Conservation (phyloP, 2,329 filamentous ascomycete species). For the Plectosphaerella plurivora region DNA sequence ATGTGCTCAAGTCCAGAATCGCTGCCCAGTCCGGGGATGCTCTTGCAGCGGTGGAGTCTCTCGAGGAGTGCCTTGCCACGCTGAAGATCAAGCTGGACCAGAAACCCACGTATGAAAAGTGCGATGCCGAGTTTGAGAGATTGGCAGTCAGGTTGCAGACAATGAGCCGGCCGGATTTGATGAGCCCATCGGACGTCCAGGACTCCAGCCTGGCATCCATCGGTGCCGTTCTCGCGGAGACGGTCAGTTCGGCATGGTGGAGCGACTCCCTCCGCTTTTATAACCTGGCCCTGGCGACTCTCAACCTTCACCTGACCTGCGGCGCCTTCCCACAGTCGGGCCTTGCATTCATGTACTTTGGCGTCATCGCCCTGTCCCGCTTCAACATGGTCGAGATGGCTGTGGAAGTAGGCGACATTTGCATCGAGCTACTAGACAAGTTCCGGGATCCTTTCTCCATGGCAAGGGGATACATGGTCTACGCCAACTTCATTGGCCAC, state of each 20-base stretch:
- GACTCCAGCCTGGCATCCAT: conserved; percentile 57
- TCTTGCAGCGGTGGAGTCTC: conserved; percentile 59
- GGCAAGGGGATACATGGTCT: conserved; percentile 65
- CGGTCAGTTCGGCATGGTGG: conserved; percentile 70
- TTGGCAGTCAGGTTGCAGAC: conserved; percentile 56
- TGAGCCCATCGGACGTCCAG: conserved; percentile 35
- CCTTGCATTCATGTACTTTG: conserved; percentile 63
- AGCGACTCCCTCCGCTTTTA: conserved; percentile 69
- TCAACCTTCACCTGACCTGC: conserved; percentile 58
- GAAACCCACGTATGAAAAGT: conserved; percentile 67
- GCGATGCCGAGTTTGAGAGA: conserved; percentile 68
- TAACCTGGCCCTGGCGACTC: conserved; percentile 61
- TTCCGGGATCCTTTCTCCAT: conserved; percentile 61
- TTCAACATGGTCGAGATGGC: conserved; percentile 69
- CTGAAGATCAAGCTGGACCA: conserved; percentile 64
- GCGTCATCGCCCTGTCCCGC: conserved; percentile 61
- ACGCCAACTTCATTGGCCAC: conserved; percentile 67
- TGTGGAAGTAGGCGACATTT: conserved; percentile 58
- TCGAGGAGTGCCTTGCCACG: conserved; percentile 67
- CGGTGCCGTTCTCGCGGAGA: conserved; percentile 67
- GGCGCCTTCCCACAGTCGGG: conserved; percentile 68
- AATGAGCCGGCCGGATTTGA: conserved; percentile 44
- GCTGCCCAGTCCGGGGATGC: conserved; percentile 71
- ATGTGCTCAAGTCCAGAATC: conserved; percentile 77
- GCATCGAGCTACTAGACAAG: conserved; percentile 59